phyloP scores from a whole-genome alignment of 1,284 basidiomycete genomes.

The Bondarzewia mesenterica region DNA sequence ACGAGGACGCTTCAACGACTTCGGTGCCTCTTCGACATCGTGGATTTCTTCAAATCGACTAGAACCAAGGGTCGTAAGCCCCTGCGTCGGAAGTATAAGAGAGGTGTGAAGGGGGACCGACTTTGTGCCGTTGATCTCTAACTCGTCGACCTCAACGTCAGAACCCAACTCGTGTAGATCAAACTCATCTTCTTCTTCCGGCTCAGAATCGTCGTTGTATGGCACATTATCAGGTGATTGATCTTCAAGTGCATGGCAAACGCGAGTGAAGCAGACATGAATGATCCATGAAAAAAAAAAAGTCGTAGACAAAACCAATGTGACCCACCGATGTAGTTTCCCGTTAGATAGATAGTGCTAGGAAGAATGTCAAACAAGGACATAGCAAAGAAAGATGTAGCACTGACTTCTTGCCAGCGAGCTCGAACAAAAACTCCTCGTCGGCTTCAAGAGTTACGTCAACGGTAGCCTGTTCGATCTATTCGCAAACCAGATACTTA shows the following conservation, averaged over 20 bases:
- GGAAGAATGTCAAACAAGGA: background rate
- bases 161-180: conserved; percentile 68
- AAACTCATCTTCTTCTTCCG: conserved; percentile 48
- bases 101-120: background rate
- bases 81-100: background rate
- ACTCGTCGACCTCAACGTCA: conserved; percentile 62
- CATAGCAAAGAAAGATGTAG: conserved; percentile 3
- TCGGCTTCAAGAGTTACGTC: conserved; percentile 75
- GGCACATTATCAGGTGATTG: conserved; percentile 39
- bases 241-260: conserved; percentile 3
- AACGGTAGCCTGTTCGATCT: conserved; percentile 78
- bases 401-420: conserved; percentile 78
- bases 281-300: too few species aligned
- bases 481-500: background rate
- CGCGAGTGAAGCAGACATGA: background rate
- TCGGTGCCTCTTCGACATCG: conserved; percentile 24
- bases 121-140: conserved; percentile 33
- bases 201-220: conserved; percentile 33
- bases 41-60: conserved; percentile 58
- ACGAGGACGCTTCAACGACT: conserved; percentile 52
- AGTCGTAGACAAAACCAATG: too few species aligned
- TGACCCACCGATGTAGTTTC: conserved; percentile 85
- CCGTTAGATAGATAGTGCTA: conserved; percentile 80
- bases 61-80: background rate
- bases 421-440: conserved; percentile 62